phyloP scores from a whole-genome alignment of 805 yeast genomes.

The Kazachstania taianensis region DNA sequence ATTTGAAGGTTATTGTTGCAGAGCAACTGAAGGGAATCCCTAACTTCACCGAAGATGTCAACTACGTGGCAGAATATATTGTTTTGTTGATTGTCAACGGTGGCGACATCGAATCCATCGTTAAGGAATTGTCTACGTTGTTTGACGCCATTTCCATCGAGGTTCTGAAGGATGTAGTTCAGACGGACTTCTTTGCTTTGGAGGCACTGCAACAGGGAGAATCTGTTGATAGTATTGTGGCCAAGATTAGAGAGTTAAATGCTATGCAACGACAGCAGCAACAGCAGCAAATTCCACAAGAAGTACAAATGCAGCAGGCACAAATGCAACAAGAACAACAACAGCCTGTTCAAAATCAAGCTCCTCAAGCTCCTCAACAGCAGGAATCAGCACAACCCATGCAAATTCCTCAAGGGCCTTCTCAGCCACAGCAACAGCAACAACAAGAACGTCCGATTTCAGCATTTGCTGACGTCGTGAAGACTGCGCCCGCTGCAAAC shows the following conservation, averaged over 20 bases:
- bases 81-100: conserved; percentile 62
- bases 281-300: conserved; percentile 6
- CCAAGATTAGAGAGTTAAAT: conserved; percentile 21
- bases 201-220: conserved; percentile 32
- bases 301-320: conserved; percentile 10
- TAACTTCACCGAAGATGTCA: conserved; percentile 41
- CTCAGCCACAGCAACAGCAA: conserved; percentile 13
- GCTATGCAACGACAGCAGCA: conserved; percentile 5
- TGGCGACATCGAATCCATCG: conserved; percentile 50
- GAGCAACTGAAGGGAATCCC: conserved; percentile 32
- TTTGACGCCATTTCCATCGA: conserved; percentile 54
- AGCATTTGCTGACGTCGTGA: conserved; percentile 23
- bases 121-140: conserved; percentile 48
- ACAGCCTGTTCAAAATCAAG: conserved; percentile 6
- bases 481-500: conserved; percentile 10
- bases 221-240: conserved; percentile 23
- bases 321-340: conserved; percentile 10
- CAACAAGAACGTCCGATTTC: conserved; percentile 13
- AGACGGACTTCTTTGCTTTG: conserved; percentile 48
- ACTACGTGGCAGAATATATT: conserved; percentile 64
- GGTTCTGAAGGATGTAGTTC: conserved; percentile 48
- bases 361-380: conserved; percentile 6
- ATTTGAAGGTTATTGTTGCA: conserved; percentile 36
- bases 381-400: conserved; percentile 10
- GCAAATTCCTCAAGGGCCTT: conserved; percentile 8